Base-by-base conservation (phyloP, 768 basidiomycete genomes). In the Clathrus columnatus region DNA sequence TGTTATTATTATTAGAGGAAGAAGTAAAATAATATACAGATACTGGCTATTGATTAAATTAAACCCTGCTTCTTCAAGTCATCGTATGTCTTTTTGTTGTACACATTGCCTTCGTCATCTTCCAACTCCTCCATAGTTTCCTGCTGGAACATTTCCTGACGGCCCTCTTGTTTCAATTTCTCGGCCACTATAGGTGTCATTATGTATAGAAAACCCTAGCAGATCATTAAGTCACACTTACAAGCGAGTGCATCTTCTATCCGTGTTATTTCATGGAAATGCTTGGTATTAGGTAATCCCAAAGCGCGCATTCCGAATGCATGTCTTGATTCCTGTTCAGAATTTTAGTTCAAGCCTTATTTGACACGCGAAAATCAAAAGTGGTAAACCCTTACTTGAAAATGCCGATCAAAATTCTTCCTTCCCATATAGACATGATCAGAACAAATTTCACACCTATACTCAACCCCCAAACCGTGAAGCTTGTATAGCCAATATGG, bases 401-500 rank as follows among this genome's bases (percentile, higher is more conserved):
- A 95, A 73, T 96, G 93, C 50, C 91, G 78, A 65, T 95, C 92
- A 61, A 95, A 95, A 70, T 94, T 94, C 81, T 95, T 95, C 67
- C 91, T 80, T 63, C 94, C 94, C 91, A 95, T 94, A 68, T 97
- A 97, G 8, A 93, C 87, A 67, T 87, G 87, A 67, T 94, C 94
- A 14, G 91, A 93, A 67, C 95, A 98, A 62, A 99, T 95, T 73
- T 98, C 95, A 63, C 96, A 99, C 55, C 84, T 81, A 68, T 97
- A 99, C 69, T 95, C 91, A 26, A 96, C 93, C n/a, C 96, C 96
- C 32, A 98, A 76, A 7, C 96, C 96, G 65, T 99, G 96, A 32
- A 99, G 73, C 70, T 98, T 98, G 74, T 94, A 99, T 52, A 99
- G 63, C 94, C 94, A 97, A 66, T 95, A 97, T 29, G 96, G 96